These are phyloP conservation scores for Arthrobotrys pseudoclavata DNA, from an alignment of 2,329 filamentous ascomycete genomes.

Conservation along the genomic window DNA sequence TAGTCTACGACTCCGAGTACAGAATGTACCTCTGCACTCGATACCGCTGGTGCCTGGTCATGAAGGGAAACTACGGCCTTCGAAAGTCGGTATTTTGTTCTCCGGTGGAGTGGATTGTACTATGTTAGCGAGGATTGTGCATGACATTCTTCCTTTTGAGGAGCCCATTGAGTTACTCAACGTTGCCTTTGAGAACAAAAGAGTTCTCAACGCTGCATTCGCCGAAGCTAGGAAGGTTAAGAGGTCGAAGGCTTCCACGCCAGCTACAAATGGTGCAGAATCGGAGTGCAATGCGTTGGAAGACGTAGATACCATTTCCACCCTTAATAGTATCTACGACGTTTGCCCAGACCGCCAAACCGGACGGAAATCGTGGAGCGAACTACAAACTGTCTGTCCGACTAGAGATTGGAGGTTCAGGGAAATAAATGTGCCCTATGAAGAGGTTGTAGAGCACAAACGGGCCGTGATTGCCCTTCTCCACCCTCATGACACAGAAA, in stretches of 20 bases:
- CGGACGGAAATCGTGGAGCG: constrained; percentile 82
- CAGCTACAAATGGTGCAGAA: constrained; percentile 37
- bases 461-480: constrained; percentile 81
- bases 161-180: constrained; percentile 90
- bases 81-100: constrained; percentile 82
- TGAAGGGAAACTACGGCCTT: constrained; percentile 64
- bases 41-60: constrained; percentile 64
- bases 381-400: constrained; percentile 79
- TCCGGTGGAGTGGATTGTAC: constrained; percentile 96
- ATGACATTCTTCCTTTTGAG: constrained; percentile 78
- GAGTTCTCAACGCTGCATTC: constrained; percentile 74
- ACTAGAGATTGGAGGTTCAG: constrained; percentile 84
- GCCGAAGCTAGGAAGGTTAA: constrained; percentile 65
- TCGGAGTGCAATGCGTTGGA: constrained; percentile 59
- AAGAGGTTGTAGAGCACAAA: constrained; percentile 78
- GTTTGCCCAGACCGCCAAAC: constrained; percentile 91
- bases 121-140: constrained; percentile 81
- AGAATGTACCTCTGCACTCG: constrained; percentile 72
- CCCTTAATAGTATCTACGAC: constrained; percentile 73
- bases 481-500: constrained; percentile 94
- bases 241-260: constrained; percentile 60
- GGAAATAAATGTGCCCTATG: constrained; percentile 83
- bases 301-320: constrained; percentile 54
- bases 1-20: constrained; percentile 76
- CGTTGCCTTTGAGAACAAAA: constrained; percentile 95